Evolutionary conservation across 78 protist species (phyloP).

Genomic region (Guillardia theta): DNA sequence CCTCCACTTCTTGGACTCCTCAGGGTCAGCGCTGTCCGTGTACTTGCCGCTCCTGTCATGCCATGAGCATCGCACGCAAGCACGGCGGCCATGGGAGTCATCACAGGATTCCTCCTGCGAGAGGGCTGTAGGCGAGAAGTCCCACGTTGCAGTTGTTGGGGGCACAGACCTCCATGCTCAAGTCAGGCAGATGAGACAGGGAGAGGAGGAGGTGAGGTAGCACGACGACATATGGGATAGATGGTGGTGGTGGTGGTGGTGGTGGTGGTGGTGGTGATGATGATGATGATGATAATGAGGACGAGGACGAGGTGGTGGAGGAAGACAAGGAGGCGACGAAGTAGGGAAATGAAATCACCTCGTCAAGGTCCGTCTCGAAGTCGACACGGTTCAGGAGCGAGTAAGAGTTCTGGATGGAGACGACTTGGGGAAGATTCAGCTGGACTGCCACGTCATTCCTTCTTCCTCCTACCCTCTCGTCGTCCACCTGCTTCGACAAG

Average conservation of each 20-base stretch:
- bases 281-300: neutral
- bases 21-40: neutral
- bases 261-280: neutral
- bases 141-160: constrained; percentile 15
- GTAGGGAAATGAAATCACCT: neutral
- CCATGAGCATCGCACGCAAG: neutral
- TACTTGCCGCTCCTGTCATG: neutral
- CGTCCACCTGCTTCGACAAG: neutral
- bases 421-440: neutral
- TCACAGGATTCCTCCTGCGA: constrained; percentile 17
- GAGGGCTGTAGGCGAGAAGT: constrained; percentile 23
- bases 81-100: too few species aligned
- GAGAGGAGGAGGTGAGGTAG: too few species aligned
- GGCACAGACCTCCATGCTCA: neutral
- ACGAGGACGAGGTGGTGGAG: neutral
- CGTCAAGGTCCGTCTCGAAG: neutral
- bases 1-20: neutral
- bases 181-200: too few species aligned
- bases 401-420: constrained; percentile 27
- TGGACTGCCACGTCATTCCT: too few species aligned
- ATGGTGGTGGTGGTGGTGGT: neutral
- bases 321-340: neutral
- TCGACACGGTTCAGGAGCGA: constrained; percentile 35
- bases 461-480: too few species aligned
- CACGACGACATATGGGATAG: too few species aligned